These are phyloP conservation scores for Trichoderma citrinoviride DNA, from an alignment of 2,329 filamentous ascomycete species.

Conservation along the genomic window DNA sequence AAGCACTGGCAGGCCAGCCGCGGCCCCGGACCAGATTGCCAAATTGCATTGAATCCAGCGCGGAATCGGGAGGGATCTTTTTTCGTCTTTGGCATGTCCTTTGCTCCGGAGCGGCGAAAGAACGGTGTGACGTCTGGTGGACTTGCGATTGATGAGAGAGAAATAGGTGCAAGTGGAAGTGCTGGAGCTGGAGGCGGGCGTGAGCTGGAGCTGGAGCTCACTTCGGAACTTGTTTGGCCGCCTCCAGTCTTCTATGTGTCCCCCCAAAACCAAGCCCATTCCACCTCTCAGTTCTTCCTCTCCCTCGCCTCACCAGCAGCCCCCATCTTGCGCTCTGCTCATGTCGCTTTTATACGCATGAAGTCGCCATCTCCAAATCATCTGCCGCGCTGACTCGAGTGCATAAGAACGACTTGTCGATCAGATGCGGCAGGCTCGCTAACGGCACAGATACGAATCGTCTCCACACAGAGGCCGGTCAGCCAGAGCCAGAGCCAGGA, in stretches of 20 bases:
- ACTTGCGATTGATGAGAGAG: neutral
- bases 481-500: neutral
- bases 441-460: conserved; percentile 7
- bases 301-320: no score
- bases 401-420: conserved; percentile 6
- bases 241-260: neutral
- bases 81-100: neutral
- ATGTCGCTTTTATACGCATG: neutral
- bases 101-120: conserved; percentile 7
- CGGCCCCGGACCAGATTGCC: neutral
- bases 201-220: no score
- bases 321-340: neutral
- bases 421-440: conserved; percentile 18
- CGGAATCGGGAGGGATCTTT: conserved; percentile 2
- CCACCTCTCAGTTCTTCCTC: neutral
- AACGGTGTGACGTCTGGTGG: conserved; percentile 14
- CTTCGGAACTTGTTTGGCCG: no score
- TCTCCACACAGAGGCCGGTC: conserved; percentile 6
- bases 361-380: neutral
- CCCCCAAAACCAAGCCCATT: neutral
- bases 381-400: conserved; percentile 5
- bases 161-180: no score
- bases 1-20: conserved; percentile 9
- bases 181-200: neutral
- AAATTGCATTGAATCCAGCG: neutral